A percentile compares a stretch with the other conserved stretches of the same genome.
Conservation (phyloP, 352 stramenopile genomes). For the Pythium diclinum region DNA sequence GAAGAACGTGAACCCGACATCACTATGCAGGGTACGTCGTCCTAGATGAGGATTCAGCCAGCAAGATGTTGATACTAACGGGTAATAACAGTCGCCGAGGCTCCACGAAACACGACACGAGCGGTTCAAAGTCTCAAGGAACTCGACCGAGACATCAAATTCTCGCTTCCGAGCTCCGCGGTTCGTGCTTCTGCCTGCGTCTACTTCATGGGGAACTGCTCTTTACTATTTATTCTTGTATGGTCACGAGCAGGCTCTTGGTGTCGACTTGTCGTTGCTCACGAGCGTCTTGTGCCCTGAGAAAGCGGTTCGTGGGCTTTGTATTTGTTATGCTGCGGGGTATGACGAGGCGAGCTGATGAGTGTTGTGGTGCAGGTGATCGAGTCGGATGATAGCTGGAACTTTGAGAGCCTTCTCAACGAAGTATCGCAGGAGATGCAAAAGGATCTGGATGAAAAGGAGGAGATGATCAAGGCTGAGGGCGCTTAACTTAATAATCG, state of each 20-base stretch:
- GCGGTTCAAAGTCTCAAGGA: slow-evolving; percentile 74
- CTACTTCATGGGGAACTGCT: background rate
- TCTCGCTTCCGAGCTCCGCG: slow-evolving; percentile 54
- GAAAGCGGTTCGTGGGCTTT: slow-evolving; percentile 44
- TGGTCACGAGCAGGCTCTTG: slow-evolving; percentile 33
- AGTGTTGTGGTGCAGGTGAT: slow-evolving; percentile 36
- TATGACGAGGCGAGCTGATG: background rate
- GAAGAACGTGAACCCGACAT: slow-evolving; percentile 77
- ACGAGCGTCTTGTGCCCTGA: slow-evolving; percentile 66
- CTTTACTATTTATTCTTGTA: background rate
- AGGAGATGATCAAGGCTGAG: slow-evolving; percentile 53
- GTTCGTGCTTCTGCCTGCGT: slow-evolving; percentile 21
- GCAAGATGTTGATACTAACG: background rate
- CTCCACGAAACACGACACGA: slow-evolving; percentile 67
- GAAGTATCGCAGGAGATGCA: slow-evolving; percentile 80
- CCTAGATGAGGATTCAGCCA: background rate
- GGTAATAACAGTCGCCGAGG: slow-evolving; percentile 53
- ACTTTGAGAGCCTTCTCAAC: slow-evolving; percentile 74
- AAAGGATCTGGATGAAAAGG: slow-evolving; percentile 73
- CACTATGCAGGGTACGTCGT: slow-evolving; percentile 45
- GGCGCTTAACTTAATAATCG: slow-evolving; percentile 16
- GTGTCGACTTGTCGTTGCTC: slow-evolving; percentile 64
- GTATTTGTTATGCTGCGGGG: background rate
- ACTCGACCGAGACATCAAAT: slow-evolving; percentile 77
- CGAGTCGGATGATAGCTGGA: slow-evolving; percentile 68